Evolutionary conservation across 192 early-diverging fungal species (phyloP).

Genomic region (Fimicolochytrium jonesii): DNA sequence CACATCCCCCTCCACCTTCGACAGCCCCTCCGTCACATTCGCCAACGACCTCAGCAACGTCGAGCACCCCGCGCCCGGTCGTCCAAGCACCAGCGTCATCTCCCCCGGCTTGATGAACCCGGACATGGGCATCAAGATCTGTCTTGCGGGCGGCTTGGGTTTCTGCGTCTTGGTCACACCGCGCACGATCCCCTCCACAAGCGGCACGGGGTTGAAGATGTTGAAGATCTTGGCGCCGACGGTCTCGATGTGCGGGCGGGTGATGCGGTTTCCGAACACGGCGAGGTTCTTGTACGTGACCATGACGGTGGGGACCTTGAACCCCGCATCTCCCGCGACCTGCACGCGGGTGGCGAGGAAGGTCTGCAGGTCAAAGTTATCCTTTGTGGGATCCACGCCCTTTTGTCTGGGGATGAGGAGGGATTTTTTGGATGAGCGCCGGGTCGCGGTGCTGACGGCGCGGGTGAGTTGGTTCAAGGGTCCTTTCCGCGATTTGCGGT

Average conservation of each 20-base stretch:
- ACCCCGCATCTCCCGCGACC: background rate
- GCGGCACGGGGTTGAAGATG: conserved; percentile 9
- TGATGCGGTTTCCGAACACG: conserved; percentile 6
- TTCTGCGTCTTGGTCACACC: conserved; percentile 6
- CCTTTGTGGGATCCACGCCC: conserved; percentile 12
- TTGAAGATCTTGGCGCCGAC: background rate
- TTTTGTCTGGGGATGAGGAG: background rate
- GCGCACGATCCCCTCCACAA: background rate
- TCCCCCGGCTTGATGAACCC: conserved; percentile 74
- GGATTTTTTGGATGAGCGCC: background rate
- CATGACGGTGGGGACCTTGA: conserved; percentile 13
- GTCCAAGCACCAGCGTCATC: conserved; percentile 64
- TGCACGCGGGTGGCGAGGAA: background rate
- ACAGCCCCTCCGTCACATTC: conserved; percentile 50
- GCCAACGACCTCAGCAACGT: conserved; percentile 62
- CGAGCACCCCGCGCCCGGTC: conserved; percentile 67
- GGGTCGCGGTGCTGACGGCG: background rate
- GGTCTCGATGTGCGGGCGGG: conserved; percentile 5
- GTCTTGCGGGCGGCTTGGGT: background rate
- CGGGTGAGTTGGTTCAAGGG: background rate
- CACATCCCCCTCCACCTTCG: conserved; percentile 48
- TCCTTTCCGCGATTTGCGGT: no score
- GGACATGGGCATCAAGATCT: conserved; percentile 54
- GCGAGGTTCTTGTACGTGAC: conserved; percentile 11
- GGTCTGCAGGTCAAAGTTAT: conserved; percentile 14